Percentiles rank a stretch among this genome's conserved stretches.
Conservation (phyloP, 192 early-diverging fungal genomes). For the Jimgerdemannia flammicorona region DNA sequence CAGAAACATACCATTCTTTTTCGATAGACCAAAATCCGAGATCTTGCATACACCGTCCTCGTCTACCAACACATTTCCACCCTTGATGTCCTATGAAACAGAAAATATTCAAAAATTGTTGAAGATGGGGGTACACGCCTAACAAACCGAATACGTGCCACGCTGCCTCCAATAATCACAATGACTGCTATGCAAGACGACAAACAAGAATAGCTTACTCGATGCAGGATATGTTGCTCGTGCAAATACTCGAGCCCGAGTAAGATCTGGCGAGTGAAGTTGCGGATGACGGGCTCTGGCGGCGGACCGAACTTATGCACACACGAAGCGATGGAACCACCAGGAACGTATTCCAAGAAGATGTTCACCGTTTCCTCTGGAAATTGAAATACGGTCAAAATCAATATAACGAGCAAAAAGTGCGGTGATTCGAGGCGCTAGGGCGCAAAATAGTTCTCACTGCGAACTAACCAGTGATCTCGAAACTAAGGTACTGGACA, state of each 20-base stretch:
- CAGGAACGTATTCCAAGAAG: slow-evolving; percentile 97
- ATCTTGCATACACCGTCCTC: slow-evolving; percentile 90
- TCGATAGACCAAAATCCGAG: slow-evolving; percentile 96
- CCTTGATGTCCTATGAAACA: slow-evolving; percentile 68
- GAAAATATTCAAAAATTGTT: not conserved
- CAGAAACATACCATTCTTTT: slow-evolving; percentile 56
- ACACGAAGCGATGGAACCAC: slow-evolving; percentile 82
- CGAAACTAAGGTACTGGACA: slow-evolving; percentile 88
- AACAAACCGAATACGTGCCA: not conserved
- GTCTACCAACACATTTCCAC: slow-evolving; percentile 80
- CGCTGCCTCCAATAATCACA: not conserved
- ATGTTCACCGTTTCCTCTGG: slow-evolving; percentile 66
- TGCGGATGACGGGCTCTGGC: slow-evolving; percentile 65
- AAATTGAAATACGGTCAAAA: too few species aligned
- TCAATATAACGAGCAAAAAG: too few species aligned
- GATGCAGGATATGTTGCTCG: slow-evolving; percentile 67
- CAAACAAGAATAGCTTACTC: slow-evolving; percentile 38
- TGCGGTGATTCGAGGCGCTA: too few species aligned
- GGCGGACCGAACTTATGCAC: slow-evolving; percentile 73
- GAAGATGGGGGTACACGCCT: not conserved
- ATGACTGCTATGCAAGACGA: not conserved
- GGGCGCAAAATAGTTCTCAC: too few species aligned
- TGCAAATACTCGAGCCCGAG: slow-evolving; percentile 89
- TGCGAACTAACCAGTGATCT: not conserved
- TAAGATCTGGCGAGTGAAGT: slow-evolving; percentile 80